Conservation (phyloP, 176 grass and related monocot genomes). For the Carex myosuroides region DNA sequence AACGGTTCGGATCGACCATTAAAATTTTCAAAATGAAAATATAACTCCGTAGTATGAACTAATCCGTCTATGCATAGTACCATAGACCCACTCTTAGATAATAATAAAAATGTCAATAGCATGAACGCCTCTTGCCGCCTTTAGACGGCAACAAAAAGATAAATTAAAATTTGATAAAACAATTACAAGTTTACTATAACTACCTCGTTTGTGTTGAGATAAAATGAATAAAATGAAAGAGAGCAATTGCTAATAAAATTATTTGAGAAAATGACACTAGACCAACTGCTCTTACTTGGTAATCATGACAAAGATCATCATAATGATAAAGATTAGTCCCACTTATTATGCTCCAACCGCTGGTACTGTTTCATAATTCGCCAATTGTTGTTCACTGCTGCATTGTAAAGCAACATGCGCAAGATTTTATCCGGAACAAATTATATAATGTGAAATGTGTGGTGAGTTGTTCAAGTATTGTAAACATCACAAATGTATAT, state of each 20-base stretch:
- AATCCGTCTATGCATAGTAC: too few relatives aligned
- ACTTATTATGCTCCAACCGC: not conserved
- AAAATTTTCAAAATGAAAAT: too few relatives aligned
- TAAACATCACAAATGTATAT: not conserved
- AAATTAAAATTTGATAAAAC: not conserved
- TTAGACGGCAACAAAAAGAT: not conserved
- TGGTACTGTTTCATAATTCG: not conserved
- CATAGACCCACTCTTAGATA: not conserved
- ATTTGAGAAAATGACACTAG: conserved; percentile 8
- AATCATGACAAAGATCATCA: not conserved
- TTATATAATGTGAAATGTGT: not conserved
- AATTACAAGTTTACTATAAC: not conserved
- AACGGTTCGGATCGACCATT: too few relatives aligned
- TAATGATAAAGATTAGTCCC: not conserved
- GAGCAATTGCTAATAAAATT: not conserved
- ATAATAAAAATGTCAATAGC: not conserved
- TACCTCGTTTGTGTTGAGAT: conserved; percentile 6
- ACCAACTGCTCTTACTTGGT: conserved; percentile 9
- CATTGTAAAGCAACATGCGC: not conserved
- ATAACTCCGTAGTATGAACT: too few relatives aligned
- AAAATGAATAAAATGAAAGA: conserved; percentile 3
- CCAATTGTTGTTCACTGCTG: not conserved
- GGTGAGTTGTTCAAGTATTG: not conserved
- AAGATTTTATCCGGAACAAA: not conserved
- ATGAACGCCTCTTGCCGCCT: not conserved